phyloP scores from a whole-genome alignment of 768 basidiomycete genomes.

The Termitomyces heimii region DNA sequence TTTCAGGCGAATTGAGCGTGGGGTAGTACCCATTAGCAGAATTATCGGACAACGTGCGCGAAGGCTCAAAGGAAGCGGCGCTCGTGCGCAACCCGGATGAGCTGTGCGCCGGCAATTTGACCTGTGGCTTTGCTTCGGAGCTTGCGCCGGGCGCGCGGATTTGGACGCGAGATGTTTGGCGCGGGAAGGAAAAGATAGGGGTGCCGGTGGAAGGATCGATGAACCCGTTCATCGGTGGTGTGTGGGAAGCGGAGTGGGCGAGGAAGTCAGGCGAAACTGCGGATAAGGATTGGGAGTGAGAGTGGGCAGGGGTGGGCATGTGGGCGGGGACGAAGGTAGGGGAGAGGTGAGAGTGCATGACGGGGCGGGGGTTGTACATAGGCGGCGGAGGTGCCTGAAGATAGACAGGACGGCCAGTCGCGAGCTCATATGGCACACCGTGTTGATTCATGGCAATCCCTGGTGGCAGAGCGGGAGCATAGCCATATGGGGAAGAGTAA shows the following conservation, averaged over 20 bases:
- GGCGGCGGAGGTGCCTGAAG: constrained; percentile 53
- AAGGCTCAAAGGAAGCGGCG: constrained; percentile 46
- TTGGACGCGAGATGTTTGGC: constrained; percentile 65
- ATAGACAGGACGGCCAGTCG: constrained; percentile 77
- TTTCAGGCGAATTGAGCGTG: constrained; percentile 7
- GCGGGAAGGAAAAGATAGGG: constrained; percentile 71
- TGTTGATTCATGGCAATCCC: constrained; percentile 71
- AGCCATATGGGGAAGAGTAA: constrained; percentile 65
- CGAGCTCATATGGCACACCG: constrained; percentile 77
- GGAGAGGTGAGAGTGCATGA: constrained; percentile 49
- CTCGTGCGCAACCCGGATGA: constrained; percentile 42
- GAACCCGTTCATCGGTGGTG: constrained; percentile 58
- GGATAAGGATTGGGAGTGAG: constrained; percentile 24
- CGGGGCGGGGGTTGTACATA: constrained; percentile 64
- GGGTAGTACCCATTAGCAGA: constrained; percentile 15
- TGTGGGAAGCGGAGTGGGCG: constrained; percentile 44
- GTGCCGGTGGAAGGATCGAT: constrained; percentile 60
- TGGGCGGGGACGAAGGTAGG: constrained; percentile 56
- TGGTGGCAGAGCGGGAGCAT: constrained; percentile 56
- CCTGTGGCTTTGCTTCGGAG: constrained; percentile 20
- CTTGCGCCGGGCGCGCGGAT: constrained; percentile 54
- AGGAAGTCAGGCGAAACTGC: constrained; percentile 60
- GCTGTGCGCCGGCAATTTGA: constrained; percentile 23
- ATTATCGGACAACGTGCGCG: constrained; percentile 19
- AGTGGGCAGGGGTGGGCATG: constrained; percentile 57